Conservation (phyloP, 768 basidiomycete species). For the Phaeotremella fagi region DNA sequence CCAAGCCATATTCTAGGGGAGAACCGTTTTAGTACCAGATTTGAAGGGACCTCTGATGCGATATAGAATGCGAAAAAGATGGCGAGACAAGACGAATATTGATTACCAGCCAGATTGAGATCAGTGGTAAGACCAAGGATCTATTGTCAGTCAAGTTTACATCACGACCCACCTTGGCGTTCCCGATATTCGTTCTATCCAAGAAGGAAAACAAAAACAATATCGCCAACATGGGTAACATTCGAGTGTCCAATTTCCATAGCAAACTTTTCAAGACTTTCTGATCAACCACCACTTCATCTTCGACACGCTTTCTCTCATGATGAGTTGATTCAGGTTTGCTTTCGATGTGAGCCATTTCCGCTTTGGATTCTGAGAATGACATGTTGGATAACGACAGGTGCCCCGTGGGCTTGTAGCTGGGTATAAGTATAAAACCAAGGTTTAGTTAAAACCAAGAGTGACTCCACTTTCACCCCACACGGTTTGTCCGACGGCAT, state of each 20-base stretch:
- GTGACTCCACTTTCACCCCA: no score
- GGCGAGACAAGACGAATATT: slow-evolving; percentile 26
- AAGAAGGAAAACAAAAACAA: slow-evolving; percentile 36
- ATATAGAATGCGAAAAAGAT: slow-evolving; percentile 40
- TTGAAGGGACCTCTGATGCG: slow-evolving; percentile 25
- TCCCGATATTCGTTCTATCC: slow-evolving; percentile 34
- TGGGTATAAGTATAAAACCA: no score
- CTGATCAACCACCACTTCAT: neutral
- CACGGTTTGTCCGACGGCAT: no score
- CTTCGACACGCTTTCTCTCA: neutral
- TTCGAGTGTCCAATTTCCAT: slow-evolving; percentile 28
- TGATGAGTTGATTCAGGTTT: neutral
- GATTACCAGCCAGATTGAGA: slow-evolving; percentile 10
- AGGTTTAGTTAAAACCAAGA: no score
- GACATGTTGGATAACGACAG: neutral
- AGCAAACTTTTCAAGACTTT: slow-evolving; percentile 12
- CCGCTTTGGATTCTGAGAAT: neutral
- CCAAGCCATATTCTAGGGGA: slow-evolving; percentile 28
- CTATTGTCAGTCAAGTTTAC: neutral
- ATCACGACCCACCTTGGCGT: slow-evolving; percentile 25
- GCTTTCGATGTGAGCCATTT: neutral
- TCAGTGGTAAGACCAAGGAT: slow-evolving; percentile 20
- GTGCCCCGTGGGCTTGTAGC: neutral
- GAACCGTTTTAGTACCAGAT: slow-evolving; percentile 25
- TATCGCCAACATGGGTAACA: slow-evolving; percentile 33